These are phyloP conservation scores for Isatis lusitanica DNA, from an alignment of 441 rosid species.

Conservation along the genomic window DNA sequence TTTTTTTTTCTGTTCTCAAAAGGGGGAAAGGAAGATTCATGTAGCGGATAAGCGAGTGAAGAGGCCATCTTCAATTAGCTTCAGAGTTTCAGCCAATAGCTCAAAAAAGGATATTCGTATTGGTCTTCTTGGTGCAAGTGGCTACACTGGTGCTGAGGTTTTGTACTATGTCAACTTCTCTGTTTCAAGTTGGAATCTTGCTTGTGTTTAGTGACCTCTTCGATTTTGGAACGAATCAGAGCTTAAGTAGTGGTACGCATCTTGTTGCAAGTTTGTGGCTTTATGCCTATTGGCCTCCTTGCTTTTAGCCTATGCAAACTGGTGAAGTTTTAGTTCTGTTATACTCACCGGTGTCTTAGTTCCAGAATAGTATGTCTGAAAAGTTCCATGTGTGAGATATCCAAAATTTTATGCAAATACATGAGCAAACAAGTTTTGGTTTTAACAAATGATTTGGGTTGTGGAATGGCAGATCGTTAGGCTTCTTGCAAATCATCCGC, in stretches of 20 bases:
- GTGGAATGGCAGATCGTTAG: conserved; percentile 64
- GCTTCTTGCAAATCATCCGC: conserved; percentile 77
- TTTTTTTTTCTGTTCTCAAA: neutral
- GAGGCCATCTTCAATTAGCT: conserved; percentile 40
- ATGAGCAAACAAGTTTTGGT: neutral
- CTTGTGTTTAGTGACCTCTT: neutral
- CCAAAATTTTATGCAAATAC: neutral
- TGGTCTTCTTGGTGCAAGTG: conserved; percentile 94
- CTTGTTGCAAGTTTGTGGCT: conserved; percentile 12
- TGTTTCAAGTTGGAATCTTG: neutral
- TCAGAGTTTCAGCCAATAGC: conserved; percentile 38
- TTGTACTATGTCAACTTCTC: neutral
- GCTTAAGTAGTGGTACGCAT: conserved; percentile 6
- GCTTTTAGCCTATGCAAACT: neutral
- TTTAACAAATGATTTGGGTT: neutral
- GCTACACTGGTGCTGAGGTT: conserved; percentile 99
- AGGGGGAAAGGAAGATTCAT: conserved; percentile 47
- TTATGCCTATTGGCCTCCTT: neutral
- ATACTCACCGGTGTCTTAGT: neutral
- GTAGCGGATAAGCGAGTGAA: conserved; percentile 36
- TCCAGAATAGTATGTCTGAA: neutral
- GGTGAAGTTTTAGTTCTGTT: neutral
- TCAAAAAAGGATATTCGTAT: conserved; percentile 55
- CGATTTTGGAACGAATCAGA: neutral
- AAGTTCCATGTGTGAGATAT: neutral